Conservation (phyloP, 2,329 filamentous ascomycete species). For the Neofusicoccum sp. region DNA sequence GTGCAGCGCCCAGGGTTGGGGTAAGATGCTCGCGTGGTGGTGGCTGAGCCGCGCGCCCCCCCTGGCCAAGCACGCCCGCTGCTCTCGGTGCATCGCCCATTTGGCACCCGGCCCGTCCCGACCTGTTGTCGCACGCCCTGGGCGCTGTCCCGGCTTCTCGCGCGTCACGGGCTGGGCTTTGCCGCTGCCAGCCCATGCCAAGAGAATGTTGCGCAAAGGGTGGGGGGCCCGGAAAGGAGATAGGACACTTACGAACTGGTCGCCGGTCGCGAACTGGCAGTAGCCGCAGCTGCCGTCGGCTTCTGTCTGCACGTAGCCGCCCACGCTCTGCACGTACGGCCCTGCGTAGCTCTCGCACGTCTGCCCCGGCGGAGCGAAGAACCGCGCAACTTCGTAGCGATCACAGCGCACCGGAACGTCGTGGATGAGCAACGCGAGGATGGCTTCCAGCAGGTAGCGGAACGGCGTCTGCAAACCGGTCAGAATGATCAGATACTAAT, state of each 20-base stretch:
- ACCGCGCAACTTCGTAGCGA: slow-evolving; percentile 58
- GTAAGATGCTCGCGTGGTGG: neutral
- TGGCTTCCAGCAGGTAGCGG: slow-evolving; percentile 63
- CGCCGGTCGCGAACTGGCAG: slow-evolving; percentile 62
- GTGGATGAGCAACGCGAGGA: slow-evolving; percentile 57
- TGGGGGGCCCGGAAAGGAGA: neutral
- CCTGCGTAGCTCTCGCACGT: slow-evolving; percentile 61
- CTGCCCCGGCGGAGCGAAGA: slow-evolving; percentile 57
- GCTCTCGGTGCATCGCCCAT: slow-evolving; percentile 6
- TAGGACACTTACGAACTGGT: slow-evolving; percentile 48
- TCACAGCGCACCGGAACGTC: slow-evolving; percentile 57
- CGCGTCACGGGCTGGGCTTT: neutral
- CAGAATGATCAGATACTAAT: slow-evolving; percentile 32
- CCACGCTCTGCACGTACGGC: slow-evolving; percentile 51
- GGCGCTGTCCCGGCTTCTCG: slow-evolving; percentile 8
- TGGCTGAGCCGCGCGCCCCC: slow-evolving; percentile 2
- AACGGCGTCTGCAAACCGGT: slow-evolving; percentile 66
- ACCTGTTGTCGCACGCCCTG: neutral
- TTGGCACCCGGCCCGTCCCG: slow-evolving; percentile 18
- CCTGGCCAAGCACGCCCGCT: neutral
- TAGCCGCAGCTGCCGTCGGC: slow-evolving; percentile 60
- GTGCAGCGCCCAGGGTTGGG: neutral
- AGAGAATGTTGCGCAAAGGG: slow-evolving; percentile 1
- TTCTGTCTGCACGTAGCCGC: slow-evolving; percentile 61
- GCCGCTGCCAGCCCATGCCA: neutral